Percentiles rank a stretch among this genome's conserved stretches.
These are phyloP conservation scores for Simmondsia chinensis DNA, from an alignment of 148 eudicot species.

Conservation along the genomic window DNA sequence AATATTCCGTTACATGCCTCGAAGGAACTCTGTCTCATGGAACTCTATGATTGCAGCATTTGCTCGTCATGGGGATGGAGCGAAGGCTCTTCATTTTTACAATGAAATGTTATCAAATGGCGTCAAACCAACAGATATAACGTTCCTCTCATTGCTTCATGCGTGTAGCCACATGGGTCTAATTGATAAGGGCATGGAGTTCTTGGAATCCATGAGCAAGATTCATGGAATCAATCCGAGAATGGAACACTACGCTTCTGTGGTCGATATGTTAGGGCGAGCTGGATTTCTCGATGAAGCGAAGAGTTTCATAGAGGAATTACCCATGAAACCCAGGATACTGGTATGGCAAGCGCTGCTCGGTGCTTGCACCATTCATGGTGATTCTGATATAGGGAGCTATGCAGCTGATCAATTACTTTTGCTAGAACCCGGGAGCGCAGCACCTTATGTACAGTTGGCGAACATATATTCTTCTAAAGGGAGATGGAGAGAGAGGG, in stretches of 20 bases:
- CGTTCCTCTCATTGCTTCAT: conserved; percentile 77
- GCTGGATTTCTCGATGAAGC: conserved; percentile 66
- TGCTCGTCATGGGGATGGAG: conserved; percentile 88
- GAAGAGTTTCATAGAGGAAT: conserved; percentile 37
- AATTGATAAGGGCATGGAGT: conserved; percentile 73
- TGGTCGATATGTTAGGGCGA: conserved; percentile 87
- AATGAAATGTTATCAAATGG: conserved; percentile 50
- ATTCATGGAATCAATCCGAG: conserved; percentile 48
- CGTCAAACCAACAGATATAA: conserved; percentile 60
- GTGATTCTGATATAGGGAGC: conserved; percentile 52
- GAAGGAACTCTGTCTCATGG: conserved; percentile 67
- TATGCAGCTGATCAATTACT: conserved; percentile 64
- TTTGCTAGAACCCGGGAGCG: conserved; percentile 43
- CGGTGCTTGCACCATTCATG: conserved; percentile 67
- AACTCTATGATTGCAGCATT: conserved; percentile 81
- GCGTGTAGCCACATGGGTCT: conserved; percentile 90
- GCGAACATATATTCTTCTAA: conserved; percentile 73
- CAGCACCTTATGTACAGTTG: conserved; percentile 50
- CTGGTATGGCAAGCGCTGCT: conserved; percentile 82
- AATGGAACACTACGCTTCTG: conserved; percentile 87
- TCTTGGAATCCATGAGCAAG: conserved; percentile 53
- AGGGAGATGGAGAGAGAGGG: conserved; percentile 75
- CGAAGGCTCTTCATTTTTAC: conserved; percentile 46
- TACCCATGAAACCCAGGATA: conserved; percentile 52
- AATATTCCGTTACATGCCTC: conserved; percentile 43